Conservation (phyloP, 768 basidiomycete genomes). For the Leccinum pellstonianum region DNA sequence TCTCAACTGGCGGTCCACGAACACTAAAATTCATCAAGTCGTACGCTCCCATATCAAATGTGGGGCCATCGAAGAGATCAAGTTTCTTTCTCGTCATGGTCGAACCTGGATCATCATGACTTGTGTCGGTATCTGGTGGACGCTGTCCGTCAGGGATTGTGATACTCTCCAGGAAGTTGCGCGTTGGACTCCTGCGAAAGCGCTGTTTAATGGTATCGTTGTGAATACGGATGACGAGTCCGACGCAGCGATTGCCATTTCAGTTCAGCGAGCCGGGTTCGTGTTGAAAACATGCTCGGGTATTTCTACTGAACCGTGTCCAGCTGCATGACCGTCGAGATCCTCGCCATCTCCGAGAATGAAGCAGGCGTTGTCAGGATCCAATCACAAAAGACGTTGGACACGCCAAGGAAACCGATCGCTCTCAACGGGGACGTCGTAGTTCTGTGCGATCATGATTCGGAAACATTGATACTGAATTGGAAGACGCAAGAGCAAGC, state of each 20-base stretch:
- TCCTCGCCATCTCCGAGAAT: slow-evolving; percentile 26
- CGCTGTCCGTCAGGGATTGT: slow-evolving; percentile 51
- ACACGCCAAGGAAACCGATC: slow-evolving; percentile 46
- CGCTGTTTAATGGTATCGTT: slow-evolving; percentile 50
- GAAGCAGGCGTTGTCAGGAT: slow-evolving; percentile 25
- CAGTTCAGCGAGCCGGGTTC: slow-evolving; percentile 46
- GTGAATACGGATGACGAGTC: slow-evolving; percentile 48
- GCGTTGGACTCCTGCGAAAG: slow-evolving; percentile 55
- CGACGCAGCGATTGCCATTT: slow-evolving; percentile 50
- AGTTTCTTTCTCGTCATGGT: slow-evolving; percentile 48
- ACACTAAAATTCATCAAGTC: slow-evolving; percentile 18
- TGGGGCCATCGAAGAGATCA: slow-evolving; percentile 50
- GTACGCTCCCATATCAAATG: slow-evolving; percentile 30
- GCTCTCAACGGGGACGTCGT: slow-evolving; percentile 51
- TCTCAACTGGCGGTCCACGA: slow-evolving; percentile 45
- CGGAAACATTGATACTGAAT: slow-evolving; percentile 53
- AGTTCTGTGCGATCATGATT: slow-evolving; percentile 51
- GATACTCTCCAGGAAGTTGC: slow-evolving; percentile 32
- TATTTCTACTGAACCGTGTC: slow-evolving; percentile 14
- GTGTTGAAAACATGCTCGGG: slow-evolving; percentile 23
- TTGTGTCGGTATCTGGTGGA: slow-evolving; percentile 62
- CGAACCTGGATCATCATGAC: slow-evolving; percentile 50
- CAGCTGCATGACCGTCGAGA: slow-evolving; percentile 26
- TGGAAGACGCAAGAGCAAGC: slow-evolving; percentile 51
- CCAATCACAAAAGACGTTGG: slow-evolving; percentile 33